Percentiles rank a stretch among this genome's conserved stretches.
These are phyloP conservation scores for Citrus glauca DNA, from an alignment of 345 rosid genomes.

Conservation along the genomic window DNA sequence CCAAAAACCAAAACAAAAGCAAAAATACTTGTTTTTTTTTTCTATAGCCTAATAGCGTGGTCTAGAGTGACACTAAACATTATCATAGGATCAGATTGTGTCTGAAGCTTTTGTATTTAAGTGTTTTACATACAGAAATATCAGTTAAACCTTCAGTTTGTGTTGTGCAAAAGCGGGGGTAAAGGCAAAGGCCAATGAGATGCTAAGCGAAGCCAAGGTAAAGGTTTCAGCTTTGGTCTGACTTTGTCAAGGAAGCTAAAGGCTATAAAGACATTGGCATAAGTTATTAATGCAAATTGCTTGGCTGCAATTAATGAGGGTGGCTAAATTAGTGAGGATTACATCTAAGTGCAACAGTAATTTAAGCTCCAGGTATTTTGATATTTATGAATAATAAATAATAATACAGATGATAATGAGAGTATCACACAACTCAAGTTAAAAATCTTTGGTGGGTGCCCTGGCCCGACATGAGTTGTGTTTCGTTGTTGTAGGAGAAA, in stretches of 20 bases:
- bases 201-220: not conserved
- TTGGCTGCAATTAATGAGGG: no score
- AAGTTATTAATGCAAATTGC: no score
- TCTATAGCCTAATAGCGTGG: conserved; percentile 20
- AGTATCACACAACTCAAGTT: no score
- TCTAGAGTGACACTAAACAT: conserved; percentile 9
- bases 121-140: not conserved
- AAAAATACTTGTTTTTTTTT: not conserved
- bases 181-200: conserved; percentile 1
- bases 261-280: no score
- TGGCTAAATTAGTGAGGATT: not conserved
- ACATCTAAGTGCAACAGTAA: not conserved
- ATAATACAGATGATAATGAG: no score
- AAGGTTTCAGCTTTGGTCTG: conserved; percentile 22
- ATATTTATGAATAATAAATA: no score
- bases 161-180: conserved; percentile 27
- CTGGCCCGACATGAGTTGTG: not conserved
- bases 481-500: not conserved
- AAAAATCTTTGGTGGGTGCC: not conserved
- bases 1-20: not conserved
- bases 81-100: conserved; percentile 33
- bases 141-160: conserved; percentile 18
- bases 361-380: not conserved
- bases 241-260: conserved; percentile 7
- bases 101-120: conserved; percentile 15